Conservation (phyloP, 73 alveolate species). For the Paramecium biaurelia region DNA sequence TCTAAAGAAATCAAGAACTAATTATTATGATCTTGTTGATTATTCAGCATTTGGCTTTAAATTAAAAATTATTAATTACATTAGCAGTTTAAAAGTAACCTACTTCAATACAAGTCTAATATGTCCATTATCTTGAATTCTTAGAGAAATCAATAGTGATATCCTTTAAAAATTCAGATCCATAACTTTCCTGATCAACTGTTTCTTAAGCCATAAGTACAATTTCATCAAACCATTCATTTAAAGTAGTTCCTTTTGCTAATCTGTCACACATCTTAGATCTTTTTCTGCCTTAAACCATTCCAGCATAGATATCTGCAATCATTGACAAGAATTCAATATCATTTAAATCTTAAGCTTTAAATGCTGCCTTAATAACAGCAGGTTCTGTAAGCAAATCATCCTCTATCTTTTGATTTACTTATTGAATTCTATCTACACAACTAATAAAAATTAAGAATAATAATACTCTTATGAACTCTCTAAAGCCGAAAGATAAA, state of each 20-base stretch:
- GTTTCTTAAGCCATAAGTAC: background rate
- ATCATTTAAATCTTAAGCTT: slow-evolving; percentile 54
- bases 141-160: slow-evolving; percentile 57
- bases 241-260: background rate
- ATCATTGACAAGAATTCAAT: slow-evolving; percentile 72
- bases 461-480: slow-evolving; percentile 51
- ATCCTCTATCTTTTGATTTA: slow-evolving; percentile 54
- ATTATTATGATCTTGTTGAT: slow-evolving; percentile 52
- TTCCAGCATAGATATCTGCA: slow-evolving; percentile 69
- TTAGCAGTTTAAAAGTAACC: slow-evolving; percentile 73
- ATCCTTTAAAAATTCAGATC: slow-evolving; percentile 57
- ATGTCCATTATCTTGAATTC: slow-evolving; percentile 76
- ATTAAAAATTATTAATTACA: background rate
- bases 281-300: slow-evolving; percentile 73
- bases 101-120: slow-evolving; percentile 75
- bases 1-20: slow-evolving; percentile 61
- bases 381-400: slow-evolving; percentile 34
- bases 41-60: background rate
- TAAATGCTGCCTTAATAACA: slow-evolving; percentile 31
- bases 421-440: slow-evolving; percentile 41
- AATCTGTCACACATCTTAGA: slow-evolving; percentile 62
- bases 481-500: slow-evolving; percentile 51
- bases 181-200: slow-evolving; percentile 56
- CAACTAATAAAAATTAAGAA: background rate
- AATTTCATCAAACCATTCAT: background rate